Conservation (phyloP, 495 filamentous ascomycete genomes). For the Aspergillus sclerotiicarbonarius region DNA sequence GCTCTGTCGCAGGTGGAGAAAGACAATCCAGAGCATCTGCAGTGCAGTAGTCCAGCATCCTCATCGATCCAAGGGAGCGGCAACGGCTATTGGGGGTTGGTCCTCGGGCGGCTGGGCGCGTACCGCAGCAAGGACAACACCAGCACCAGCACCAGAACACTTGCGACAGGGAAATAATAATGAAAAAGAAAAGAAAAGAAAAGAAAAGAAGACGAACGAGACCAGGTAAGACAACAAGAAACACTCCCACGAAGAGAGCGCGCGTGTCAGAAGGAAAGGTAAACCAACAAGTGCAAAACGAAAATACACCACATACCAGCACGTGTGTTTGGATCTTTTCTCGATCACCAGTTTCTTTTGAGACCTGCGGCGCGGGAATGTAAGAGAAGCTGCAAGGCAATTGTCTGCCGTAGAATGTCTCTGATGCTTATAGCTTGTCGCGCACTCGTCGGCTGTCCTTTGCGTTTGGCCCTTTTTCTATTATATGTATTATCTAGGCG, state of each 20-base stretch:
- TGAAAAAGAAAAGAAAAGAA: too few species aligned
- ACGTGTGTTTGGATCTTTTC: conserved; percentile 20
- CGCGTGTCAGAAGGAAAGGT: neutral
- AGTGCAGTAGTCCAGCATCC: neutral
- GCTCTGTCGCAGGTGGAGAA: neutral
- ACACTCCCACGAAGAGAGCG: neutral
- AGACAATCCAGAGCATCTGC: neutral
- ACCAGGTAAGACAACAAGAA: neutral
- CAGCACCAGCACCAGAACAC: neutral
- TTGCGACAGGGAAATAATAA: too few species aligned
- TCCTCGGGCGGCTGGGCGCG: conserved; percentile 1
- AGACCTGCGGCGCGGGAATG: conserved; percentile 24
- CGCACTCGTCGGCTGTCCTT: conserved; percentile 5
- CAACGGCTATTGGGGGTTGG: conserved; percentile 5
- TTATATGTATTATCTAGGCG: conserved; percentile 8
- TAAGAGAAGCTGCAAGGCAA: conserved; percentile 27
- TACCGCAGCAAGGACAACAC: conserved; percentile 4
- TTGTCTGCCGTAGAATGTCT: conserved; percentile 20
- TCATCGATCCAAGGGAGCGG: neutral
- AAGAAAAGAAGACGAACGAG: neutral
- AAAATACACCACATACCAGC: conserved; percentile 20
- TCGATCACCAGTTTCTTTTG: conserved; percentile 17
- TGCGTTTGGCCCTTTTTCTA: conserved; percentile 1
- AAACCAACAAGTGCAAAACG: neutral
- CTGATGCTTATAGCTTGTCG: conserved; percentile 15